Evolutionary conservation across 345 rosid species (phyloP), one percentile per base, ranked within the genome.

Genomic region (Geranium brycei): DNA sequence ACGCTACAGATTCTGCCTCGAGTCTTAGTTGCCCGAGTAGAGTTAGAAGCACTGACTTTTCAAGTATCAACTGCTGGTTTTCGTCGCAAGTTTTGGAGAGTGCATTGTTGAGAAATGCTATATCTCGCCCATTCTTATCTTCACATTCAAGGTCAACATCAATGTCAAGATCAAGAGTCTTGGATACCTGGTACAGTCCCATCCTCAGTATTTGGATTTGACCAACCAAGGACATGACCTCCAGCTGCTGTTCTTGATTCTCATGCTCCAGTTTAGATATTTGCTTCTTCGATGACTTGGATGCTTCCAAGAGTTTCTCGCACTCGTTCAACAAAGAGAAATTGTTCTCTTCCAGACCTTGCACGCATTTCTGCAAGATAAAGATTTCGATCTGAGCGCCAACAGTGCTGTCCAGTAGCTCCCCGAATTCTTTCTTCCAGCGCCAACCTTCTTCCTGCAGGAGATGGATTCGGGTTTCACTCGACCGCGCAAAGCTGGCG

Each of bases 341-440:
- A 59, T 79, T 83, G 66, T 77, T 82, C 73, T 80, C 91, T 72
- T 83, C 82, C 76, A 87, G 76, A 51, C 84, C 91, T 72, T 74
- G 80, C n/a, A 85, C 64, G 69, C 79, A 87, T 73, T 79, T 79
- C 76, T 82, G 83, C 80, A 85, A 80, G 74, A 88, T 69, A 66
- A 88, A 83, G 71, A 80, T 84, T 72, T 88, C 87, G 53, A 81
- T 71, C 78, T 87, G 74, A 61, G 85, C 78, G 77, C 59, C 73
- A 67, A 83, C 66, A 62, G 77, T 80, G 69, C 83, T 81, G 73
- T 91, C 87, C 58, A 80, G 74, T 68, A 86, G 95, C 66, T 78
- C 83, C 65, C 87, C 85, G 75, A 75, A 79, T 64, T 76, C 89
- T 75, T 82, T 80, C 81, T 78, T 83, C 75, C 73, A 70, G 81